A percentile compares a stretch with the other conserved stretches of the same genome.
These are phyloP conservation scores for Massariosphaeria phaeospora DNA, from an alignment of 495 filamentous ascomycete genomes.

Conservation along the genomic window DNA sequence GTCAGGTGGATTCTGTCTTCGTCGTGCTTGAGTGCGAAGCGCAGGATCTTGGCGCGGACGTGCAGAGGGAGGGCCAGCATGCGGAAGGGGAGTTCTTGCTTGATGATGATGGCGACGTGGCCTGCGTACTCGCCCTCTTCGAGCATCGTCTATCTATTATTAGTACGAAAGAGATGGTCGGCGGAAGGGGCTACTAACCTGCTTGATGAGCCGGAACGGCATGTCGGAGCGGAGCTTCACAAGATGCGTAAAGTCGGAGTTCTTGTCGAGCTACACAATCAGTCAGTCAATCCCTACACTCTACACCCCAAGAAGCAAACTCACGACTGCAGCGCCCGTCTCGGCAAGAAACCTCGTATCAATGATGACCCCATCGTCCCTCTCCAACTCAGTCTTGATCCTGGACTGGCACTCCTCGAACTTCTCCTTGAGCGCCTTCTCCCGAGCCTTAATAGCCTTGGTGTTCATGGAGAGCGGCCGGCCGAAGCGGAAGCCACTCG, in stretches of 20 bases:
- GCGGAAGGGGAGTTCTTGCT: constrained; percentile 14
- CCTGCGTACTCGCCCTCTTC: constrained; percentile 13
- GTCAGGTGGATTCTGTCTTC: constrained; percentile 4
- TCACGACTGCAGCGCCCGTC: too few species aligned
- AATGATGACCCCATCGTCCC: constrained; percentile 3
- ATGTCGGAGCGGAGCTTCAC: constrained; percentile 19
- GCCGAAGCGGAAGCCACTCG: too few species aligned
- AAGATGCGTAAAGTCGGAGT: constrained; percentile 13
- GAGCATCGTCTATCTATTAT: constrained; percentile 7
- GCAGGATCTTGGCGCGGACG: constrained; percentile 12
- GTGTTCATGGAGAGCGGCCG: not conserved
- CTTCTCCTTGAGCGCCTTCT: constrained; percentile 12
- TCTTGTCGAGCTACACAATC: constrained; percentile 13
- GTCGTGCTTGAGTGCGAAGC: not conserved
- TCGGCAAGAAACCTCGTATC: too few species aligned
- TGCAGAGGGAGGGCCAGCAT: not conserved
- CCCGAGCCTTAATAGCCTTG: constrained; percentile 11
- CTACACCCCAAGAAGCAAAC: too few species aligned
- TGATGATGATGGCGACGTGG: constrained; percentile 18
- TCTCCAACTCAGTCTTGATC: constrained; percentile 5
- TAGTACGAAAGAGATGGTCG: not conserved
- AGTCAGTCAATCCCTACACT: too few species aligned
- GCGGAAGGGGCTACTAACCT: not conserved
- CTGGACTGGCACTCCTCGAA: not conserved
- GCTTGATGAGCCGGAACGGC: constrained; percentile 14